phyloP scores from a whole-genome alignment of 805 yeast genomes.

The Yamadazyma scolyti region DNA sequence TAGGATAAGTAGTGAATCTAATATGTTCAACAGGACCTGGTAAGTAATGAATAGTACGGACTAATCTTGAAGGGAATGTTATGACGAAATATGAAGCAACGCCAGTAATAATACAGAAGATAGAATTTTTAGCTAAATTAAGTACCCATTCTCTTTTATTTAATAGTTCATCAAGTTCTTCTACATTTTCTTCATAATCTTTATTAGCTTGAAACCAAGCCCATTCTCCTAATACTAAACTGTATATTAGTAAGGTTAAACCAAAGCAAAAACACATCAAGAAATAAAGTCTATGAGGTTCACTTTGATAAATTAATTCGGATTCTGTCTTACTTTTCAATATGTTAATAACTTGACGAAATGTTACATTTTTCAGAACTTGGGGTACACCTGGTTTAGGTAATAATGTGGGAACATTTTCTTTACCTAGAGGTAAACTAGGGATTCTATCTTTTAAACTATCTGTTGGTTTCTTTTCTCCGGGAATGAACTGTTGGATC shows the following conservation, averaged over 20 bases:
- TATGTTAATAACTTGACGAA: conserved; percentile 59
- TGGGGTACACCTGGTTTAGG: conserved; percentile 80
- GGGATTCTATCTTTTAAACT: conserved; percentile 60
- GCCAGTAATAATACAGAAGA: conserved; percentile 25
- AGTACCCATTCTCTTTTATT: conserved; percentile 36
- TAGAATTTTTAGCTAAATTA: conserved; percentile 23
- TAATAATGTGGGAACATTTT: conserved; percentile 58
- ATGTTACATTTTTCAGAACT: conserved; percentile 52
- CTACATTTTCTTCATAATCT: conserved; percentile 50
- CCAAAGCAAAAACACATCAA: conserved; percentile 67
- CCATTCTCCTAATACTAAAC: conserved; percentile 56
- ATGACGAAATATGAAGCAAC: conserved; percentile 26
- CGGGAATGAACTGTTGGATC: conserved; percentile 52
- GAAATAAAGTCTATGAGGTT: conserved; percentile 76
- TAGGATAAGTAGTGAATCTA: conserved; percentile 69
- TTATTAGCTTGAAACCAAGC: conserved; percentile 48
- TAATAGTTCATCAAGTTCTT: conserved; percentile 43
- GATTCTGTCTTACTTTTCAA: conserved; percentile 56
- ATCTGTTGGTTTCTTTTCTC: conserved; percentile 43
- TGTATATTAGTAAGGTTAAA: conserved; percentile 65
- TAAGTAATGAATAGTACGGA: conserved; percentile 73
- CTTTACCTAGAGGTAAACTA: conserved; percentile 60
- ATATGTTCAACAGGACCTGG: conserved; percentile 59
- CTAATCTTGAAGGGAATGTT: conserved; percentile 61
- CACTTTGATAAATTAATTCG: conserved; percentile 77